Base-by-base conservation (phyloP, 768 basidiomycete species). In the Chalciporus piperatus region DNA sequence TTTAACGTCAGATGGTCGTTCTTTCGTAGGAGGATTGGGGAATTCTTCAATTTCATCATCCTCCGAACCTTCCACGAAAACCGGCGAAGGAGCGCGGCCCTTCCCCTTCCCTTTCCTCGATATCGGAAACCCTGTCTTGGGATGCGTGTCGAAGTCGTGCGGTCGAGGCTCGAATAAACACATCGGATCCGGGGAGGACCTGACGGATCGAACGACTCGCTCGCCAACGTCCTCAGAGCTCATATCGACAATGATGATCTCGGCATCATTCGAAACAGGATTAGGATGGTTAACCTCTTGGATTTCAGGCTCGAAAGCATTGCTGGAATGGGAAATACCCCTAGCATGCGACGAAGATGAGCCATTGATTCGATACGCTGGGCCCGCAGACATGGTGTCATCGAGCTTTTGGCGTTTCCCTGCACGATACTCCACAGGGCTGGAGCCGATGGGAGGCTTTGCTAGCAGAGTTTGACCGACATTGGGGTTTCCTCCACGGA, bases 361-460 rank as follows among this genome's bases (percentile, higher is more conserved):
- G 2, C 51, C 41, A 30, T 52, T 62, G 3, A 22, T 50, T 7
- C 38, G 30, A 12, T 11, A 12, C 22, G 16, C 49, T 7, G 17
- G 4, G 8, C 4, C 11, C 5, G 45, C 28, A 5, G 46, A 23
- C 44, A 14, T n/a, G 37, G 5, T 6, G 11, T 3, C 0, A 39
- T 66, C 67, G 16, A 51, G 37, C 45, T 41, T 70, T 40, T 40
- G 56, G 48, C 65, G 68, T 59, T 69, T 69, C 37, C 43, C 41
- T 4, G 43, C 32, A 51, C 40, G 61, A 3, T 9, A 9, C n/a
- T 59, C 49, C 9, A 30, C 11, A 38, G 6, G 11, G 20, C 16
- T 17, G 12, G 11, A 10, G 22, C 3, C 11, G 25, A 30, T 33
- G 25, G 11, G 13, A 37, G 42, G 10, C 46, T 53, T 54, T 20